phyloP scores from a whole-genome alignment of 306 rosid species.

The Dryas alaskensis region DNA sequence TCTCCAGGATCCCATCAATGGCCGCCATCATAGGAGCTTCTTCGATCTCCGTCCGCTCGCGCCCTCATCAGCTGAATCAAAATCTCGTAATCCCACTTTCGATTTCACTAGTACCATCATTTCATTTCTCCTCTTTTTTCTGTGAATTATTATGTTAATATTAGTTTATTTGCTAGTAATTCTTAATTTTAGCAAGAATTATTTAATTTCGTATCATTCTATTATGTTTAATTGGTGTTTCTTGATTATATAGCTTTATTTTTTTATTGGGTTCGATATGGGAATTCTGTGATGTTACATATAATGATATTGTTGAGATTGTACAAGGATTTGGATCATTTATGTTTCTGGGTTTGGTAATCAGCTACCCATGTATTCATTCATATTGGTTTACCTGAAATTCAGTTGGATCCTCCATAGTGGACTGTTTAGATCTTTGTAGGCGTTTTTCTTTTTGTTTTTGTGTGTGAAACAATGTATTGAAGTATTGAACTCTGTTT shows the following conservation, averaged over 20 bases:
- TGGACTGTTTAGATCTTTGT: background rate
- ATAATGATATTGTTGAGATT: background rate
- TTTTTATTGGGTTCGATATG: background rate
- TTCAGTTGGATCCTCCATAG: background rate
- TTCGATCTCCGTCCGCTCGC: constrained; percentile 40
- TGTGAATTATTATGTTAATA: background rate
- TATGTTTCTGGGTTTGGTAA: background rate
- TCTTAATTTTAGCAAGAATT: background rate
- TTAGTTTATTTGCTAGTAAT: background rate
- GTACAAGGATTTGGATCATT: background rate
- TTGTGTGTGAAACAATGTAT: background rate
- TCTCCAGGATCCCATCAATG: constrained; percentile 22
- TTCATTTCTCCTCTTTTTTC: background rate
- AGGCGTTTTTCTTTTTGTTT: background rate
- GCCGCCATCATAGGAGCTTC: constrained; percentile 30
- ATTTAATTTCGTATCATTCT: background rate
- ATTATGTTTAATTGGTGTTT: background rate
- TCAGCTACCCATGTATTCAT: background rate
- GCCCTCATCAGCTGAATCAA: constrained; percentile 21
- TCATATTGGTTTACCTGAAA: background rate
- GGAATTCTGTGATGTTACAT: background rate
- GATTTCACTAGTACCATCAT: background rate
- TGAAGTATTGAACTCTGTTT: background rate
- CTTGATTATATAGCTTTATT: background rate
- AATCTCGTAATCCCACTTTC: constrained; percentile 29